Evolutionary conservation across 495 filamentous ascomycete genomes (phyloP).

Genomic region (Thermothielavioides terrestris): DNA sequence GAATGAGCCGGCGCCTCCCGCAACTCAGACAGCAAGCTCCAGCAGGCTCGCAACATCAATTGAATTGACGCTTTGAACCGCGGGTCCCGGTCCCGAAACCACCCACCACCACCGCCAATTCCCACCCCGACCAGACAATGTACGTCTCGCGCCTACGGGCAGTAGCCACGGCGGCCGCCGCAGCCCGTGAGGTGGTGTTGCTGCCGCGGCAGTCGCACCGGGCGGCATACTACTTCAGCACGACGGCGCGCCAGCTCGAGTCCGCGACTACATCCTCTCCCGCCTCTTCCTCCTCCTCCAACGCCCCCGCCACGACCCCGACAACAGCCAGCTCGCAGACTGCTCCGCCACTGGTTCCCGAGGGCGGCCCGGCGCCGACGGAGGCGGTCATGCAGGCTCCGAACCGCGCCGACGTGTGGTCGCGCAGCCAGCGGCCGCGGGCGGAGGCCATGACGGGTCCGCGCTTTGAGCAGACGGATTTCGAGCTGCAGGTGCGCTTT

Average conservation of each 20-base stretch:
- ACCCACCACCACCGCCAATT: slow-evolving; percentile 11
- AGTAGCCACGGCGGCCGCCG: slow-evolving; percentile 26
- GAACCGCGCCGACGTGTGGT: slow-evolving; percentile 75
- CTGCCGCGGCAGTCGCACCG: slow-evolving; percentile 20
- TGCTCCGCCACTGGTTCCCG: slow-evolving; percentile 44
- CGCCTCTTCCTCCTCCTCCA: not conserved
- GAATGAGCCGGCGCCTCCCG: slow-evolving; percentile 13
- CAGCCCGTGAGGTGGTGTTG: too few species aligned
- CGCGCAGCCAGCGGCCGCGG: slow-evolving; percentile 70
- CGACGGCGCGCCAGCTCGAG: slow-evolving; percentile 32
- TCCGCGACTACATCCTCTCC: slow-evolving; percentile 7
- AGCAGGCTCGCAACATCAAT: not conserved
- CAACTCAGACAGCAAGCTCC: slow-evolving; percentile 5
- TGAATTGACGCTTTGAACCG: not conserved
- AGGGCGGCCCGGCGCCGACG: slow-evolving; percentile 44
- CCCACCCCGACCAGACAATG: slow-evolving; percentile 33
- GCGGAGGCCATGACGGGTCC: slow-evolving; percentile 81
- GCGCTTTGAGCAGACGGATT: slow-evolving; percentile 92
- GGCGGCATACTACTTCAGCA: slow-evolving; percentile 29
- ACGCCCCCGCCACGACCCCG: slow-evolving; percentile 12
- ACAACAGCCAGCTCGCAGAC: slow-evolving; percentile 53
- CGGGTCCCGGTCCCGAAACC: slow-evolving; percentile 6
- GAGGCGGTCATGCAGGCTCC: slow-evolving; percentile 68
- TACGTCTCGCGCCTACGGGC: slow-evolving; percentile 44
- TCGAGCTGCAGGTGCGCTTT: slow-evolving; percentile 71